These are phyloP conservation scores for Colletotrichum melonis DNA, from an alignment of 2,329 filamentous ascomycete species.

Conservation along the genomic window DNA sequence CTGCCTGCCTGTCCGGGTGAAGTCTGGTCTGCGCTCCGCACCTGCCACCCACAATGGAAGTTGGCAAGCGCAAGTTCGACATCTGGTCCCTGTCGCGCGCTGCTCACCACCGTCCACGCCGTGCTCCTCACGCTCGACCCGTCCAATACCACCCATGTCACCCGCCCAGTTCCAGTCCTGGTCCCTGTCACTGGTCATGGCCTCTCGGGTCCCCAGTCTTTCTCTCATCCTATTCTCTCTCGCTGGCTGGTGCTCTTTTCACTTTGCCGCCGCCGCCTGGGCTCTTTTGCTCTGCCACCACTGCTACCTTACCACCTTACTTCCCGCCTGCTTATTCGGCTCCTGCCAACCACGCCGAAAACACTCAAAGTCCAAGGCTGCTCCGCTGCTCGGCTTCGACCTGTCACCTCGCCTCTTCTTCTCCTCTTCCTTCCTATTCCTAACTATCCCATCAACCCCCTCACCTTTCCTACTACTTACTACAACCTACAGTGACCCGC, in stretches of 20 bases:
- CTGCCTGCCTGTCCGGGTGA: not conserved
- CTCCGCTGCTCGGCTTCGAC: slow-evolving; percentile 10
- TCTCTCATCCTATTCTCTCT: slow-evolving; percentile 20
- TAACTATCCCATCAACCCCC: not conserved
- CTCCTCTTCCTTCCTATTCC: slow-evolving; percentile 10
- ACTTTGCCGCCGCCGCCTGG: slow-evolving; percentile 23
- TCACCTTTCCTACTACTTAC: not conserved
- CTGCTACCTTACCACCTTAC: too few species aligned
- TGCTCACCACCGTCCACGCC: too few species aligned
- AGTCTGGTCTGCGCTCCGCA: not conserved
- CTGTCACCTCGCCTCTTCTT: not conserved
- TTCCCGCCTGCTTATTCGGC: not conserved
- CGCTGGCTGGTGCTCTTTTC: slow-evolving; percentile 14
- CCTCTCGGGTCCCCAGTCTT: slow-evolving; percentile 21
- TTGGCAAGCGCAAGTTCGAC: slow-evolving; percentile 13
- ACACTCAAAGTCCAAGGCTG: slow-evolving; percentile 22
- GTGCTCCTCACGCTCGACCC: not conserved
- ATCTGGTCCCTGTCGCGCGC: slow-evolving; percentile 23
- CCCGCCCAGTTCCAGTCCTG: slow-evolving; percentile 26
- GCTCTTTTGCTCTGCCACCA: not conserved
- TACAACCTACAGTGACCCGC: not conserved
- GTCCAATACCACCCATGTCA: slow-evolving; percentile 35
- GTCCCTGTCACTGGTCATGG: slow-evolving; percentile 23
- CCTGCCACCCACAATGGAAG: not conserved
- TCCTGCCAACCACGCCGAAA: slow-evolving; percentile 30